phyloP scores from a whole-genome alignment of 345 rosid species.

The Euphorbia lathyris region DNA sequence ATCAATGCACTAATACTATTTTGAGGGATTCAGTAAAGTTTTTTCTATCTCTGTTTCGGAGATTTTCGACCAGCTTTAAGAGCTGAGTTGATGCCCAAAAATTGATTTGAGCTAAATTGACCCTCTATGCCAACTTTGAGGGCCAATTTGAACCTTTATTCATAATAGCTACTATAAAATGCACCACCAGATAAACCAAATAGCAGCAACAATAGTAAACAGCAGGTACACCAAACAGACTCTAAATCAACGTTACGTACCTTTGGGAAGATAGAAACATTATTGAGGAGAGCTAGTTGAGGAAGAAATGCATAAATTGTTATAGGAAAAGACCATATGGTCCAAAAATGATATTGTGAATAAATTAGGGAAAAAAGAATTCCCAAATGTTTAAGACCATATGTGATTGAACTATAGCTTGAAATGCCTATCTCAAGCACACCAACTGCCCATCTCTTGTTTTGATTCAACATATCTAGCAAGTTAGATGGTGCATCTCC shows the following conservation, averaged over 20 bases:
- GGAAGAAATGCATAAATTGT: conserved; percentile 56
- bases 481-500: conserved; percentile 55
- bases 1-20: too few species aligned
- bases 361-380: conserved; percentile 35
- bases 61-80: too few species aligned
- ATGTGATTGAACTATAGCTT: conserved; percentile 40
- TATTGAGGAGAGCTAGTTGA: conserved; percentile 50
- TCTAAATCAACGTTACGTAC: conserved; percentile 15
- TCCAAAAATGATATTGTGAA: conserved; percentile 45
- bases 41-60: too few species aligned
- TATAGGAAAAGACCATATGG: conserved; percentile 47
- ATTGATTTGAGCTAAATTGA: too few species aligned
- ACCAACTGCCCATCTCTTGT: conserved; percentile 72
- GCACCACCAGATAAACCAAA: too few species aligned
- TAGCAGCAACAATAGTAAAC: too few species aligned
- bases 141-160: too few species aligned
- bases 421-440: conserved; percentile 44
- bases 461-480: conserved; percentile 45
- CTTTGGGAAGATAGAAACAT: conserved; percentile 50
- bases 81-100: too few species aligned
- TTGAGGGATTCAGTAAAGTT: too few species aligned
- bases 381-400: conserved; percentile 43
- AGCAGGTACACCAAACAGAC: too few species aligned
- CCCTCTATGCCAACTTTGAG: too few species aligned
- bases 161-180: too few species aligned